Conservation (phyloP, 495 filamentous ascomycete genomes). For the Immersiella caudata region DNA sequence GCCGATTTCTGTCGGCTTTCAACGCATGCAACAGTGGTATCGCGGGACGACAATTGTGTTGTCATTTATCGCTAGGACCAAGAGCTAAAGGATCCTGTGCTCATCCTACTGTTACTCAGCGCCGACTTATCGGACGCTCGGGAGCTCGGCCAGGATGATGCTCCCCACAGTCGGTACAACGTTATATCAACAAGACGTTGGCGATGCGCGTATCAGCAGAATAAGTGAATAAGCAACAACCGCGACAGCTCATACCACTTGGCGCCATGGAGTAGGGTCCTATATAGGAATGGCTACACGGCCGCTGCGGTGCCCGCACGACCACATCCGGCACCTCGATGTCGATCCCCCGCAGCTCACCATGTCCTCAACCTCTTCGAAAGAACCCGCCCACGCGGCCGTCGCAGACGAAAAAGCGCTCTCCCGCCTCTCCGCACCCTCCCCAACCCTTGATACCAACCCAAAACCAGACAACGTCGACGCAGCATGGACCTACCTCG, state of each 20-base stretch:
- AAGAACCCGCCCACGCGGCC: conserved; percentile 15
- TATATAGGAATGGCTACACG: not conserved
- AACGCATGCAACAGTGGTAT: no score
- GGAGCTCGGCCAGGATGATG: not conserved
- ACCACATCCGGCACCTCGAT: not conserved
- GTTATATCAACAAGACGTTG: not conserved
- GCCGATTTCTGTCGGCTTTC: no score
- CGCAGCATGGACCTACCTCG: conserved; percentile 31
- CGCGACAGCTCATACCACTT: conserved; percentile 1
- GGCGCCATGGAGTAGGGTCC: not conserved
- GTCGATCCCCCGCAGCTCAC: not conserved
- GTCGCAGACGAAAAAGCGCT: not conserved
- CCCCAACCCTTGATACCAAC: not conserved
- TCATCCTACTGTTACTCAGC: conserved; percentile 5
- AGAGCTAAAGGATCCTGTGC: not conserved
- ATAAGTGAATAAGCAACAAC: not conserved
- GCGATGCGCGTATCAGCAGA: not conserved
- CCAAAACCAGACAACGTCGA: conserved; percentile 19
- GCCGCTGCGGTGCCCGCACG: not conserved
- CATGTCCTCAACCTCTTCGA: conserved; percentile 26
- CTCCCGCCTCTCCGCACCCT: not conserved
- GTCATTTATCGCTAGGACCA: not conserved
- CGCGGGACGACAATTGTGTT: not conserved
- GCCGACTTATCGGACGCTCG: not conserved
- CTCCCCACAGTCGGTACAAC: not conserved